phyloP scores from a whole-genome alignment of 805 yeast genomes.

The Pichia paraexigua region DNA sequence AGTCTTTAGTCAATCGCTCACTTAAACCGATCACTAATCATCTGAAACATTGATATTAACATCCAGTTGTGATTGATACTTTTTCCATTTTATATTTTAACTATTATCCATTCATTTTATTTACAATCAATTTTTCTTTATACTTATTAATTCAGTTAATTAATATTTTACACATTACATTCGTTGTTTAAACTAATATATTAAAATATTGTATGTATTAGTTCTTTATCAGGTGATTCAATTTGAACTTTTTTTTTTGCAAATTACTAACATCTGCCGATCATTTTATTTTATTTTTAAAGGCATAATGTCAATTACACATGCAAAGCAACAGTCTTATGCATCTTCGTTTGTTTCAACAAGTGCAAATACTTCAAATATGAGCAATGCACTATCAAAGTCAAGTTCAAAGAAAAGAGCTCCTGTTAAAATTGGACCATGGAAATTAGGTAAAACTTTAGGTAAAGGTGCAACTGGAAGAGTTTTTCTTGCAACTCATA shows the following conservation, averaged over 20 bases:
- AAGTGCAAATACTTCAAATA: constrained; percentile 9
- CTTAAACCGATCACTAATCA: not conserved
- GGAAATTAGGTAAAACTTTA: constrained; percentile 91
- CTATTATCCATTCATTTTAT: not conserved
- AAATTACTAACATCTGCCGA: not conserved
- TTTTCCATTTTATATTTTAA: too few species aligned
- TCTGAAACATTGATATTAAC: not conserved
- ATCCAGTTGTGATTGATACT: not conserved
- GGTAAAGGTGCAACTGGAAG: constrained; percentile 98
- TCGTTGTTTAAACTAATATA: not conserved
- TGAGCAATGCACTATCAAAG: not conserved
- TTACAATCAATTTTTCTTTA: too few species aligned
- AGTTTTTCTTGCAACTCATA: constrained; percentile 85
- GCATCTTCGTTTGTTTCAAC: constrained; percentile 43
- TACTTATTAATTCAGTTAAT: too few species aligned
- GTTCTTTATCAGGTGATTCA: not conserved
- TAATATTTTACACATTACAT: too few species aligned
- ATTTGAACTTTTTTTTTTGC: not conserved
- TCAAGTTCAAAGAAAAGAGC: constrained; percentile 16
- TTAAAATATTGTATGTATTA: not conserved
- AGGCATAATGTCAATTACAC: constrained; percentile 26
- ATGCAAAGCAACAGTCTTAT: constrained; percentile 54
- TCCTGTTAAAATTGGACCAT: constrained; percentile 71
- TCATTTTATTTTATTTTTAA: not conserved
- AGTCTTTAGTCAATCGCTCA: not conserved